Percentiles rank a stretch among this genome's conserved stretches.
Evolutionary conservation across 1,284 basidiomycete species (phyloP).

Genomic region (Melampsora larici-populina): DNA sequence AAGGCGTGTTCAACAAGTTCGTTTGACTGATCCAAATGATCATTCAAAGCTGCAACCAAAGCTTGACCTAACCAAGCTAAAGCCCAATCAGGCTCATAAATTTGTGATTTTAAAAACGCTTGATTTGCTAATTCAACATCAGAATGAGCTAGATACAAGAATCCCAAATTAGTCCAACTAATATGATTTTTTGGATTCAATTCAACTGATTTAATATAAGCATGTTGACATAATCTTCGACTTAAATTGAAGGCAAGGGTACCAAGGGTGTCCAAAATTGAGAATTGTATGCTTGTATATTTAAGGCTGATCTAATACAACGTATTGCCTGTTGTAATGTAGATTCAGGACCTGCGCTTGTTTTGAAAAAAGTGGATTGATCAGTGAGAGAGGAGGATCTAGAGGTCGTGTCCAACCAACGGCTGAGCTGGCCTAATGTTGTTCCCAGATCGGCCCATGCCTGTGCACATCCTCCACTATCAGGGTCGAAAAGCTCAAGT

Average conservation of each 20-base stretch:
- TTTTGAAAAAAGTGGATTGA: constrained; percentile 37
- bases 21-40: constrained; percentile 64
- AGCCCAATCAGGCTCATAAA: constrained; percentile 83
- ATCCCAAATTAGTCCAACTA: constrained; percentile 84
- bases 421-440: constrained; percentile 45
- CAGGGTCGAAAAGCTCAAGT: constrained; percentile 44
- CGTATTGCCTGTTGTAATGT: constrained; percentile 59
- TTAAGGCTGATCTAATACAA: constrained; percentile 71
- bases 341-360: constrained; percentile 24
- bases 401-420: constrained; percentile 34
- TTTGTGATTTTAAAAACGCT: constrained; percentile 81
- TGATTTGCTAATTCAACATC: constrained; percentile 82
- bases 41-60: constrained; percentile 69
- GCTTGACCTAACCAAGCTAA: constrained; percentile 93
- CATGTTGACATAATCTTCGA: constrained; percentile 77
- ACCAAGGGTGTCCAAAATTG: constrained; percentile 77
- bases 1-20: constrained; percentile 79
- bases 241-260: constrained; percentile 68
- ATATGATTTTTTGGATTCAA: constrained; percentile 64
- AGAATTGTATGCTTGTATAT: constrained; percentile 69
- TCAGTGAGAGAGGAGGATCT: constrained; percentile 18
- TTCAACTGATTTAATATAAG: constrained; percentile 84
- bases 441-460: constrained; percentile 50
- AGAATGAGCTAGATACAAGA: constrained; percentile 78
- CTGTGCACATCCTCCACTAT: constrained; percentile 41